phyloP scores from a whole-genome alignment of 2,329 filamentous ascomycete genomes.

The Paraphoma sp. region DNA sequence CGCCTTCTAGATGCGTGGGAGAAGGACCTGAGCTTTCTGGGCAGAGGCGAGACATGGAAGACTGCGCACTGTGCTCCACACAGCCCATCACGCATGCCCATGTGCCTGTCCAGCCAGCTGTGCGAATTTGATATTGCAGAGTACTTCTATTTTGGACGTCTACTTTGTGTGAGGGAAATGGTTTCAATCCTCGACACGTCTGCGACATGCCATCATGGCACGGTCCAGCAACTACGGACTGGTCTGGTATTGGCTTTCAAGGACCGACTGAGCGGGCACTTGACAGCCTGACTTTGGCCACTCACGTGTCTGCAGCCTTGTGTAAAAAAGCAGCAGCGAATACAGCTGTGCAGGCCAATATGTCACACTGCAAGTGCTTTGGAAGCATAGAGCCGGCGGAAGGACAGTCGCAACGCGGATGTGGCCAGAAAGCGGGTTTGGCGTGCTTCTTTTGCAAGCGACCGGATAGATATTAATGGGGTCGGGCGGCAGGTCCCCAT shows the following conservation, averaged over 20 bases:
- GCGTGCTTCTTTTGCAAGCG: slow-evolving; percentile 18
- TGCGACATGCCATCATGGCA: slow-evolving; percentile 18
- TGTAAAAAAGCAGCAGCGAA: neutral
- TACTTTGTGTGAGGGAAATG: neutral
- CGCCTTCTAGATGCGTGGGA: neutral
- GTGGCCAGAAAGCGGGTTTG: slow-evolving; percentile 12
- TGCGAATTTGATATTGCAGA: slow-evolving; percentile 7
- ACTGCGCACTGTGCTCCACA: neutral
- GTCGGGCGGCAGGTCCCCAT: slow-evolving; percentile 25
- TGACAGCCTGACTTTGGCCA: slow-evolving; percentile 3
- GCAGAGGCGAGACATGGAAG: neutral
- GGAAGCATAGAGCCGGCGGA: slow-evolving; percentile 8
- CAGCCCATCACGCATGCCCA: neutral
- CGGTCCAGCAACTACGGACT: neutral
- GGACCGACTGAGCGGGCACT: slow-evolving; percentile 10
- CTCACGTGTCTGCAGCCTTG: neutral
- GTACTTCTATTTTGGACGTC: slow-evolving; percentile 1
- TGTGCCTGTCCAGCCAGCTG: neutral
- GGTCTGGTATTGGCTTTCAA: slow-evolving; percentile 1
- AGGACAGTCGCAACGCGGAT: neutral
- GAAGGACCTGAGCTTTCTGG: neutral
- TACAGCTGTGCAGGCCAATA: neutral
- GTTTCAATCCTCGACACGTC: slow-evolving; percentile 12
- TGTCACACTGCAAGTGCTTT: neutral
- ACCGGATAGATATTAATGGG: slow-evolving; percentile 32